Base-by-base conservation (phyloP, 1,284 basidiomycete genomes). In the Phlebopus sp. region DNA sequence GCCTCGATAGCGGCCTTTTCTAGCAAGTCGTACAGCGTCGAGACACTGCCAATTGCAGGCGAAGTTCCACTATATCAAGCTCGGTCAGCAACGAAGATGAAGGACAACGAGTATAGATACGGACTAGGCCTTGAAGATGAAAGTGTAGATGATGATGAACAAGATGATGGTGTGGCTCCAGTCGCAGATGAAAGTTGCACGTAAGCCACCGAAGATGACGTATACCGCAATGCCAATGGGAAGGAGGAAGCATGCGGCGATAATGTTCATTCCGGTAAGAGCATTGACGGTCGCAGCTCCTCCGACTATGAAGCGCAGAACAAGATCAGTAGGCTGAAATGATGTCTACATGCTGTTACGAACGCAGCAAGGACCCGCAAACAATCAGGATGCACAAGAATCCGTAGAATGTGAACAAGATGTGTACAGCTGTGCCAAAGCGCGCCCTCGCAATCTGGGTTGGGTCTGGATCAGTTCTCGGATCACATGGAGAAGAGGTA, bases 351-450 rank as follows among this genome's bases (percentile, higher is more conserved):
- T 39, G 13, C 29, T 21, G 42, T n/a, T 7, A 67, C 73, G 42
- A 53, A 77, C 74, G 72, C 31, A 77, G 73, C 14, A 79, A 65
- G 55, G 70, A 78, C 45, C 74, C 70, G 47, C 76, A 79, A 9
- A 82, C 79, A 32, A 85, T 71, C 49, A 84, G 64, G 57, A 82
- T 82, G 52, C 81, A 85, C 1, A 79, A 66, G 21, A 88, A 70
- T 2, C 70, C 81, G 56, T 86, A 88, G 64, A 80, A 82, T 4
- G 81, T 74, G 64, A 87, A 88, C 10, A 81, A 66, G 8, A 82
- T 52, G 56, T 90, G 86, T 0, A 76, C 75, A 0, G 67, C 57
- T 3, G 69, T 80, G 0, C 86, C 87, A 68, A 86, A 89, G 13
- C 86, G 76, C 0, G 60, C 69, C 53, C 74, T 73, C 44, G 86